A percentile compares a stretch with the other conserved stretches of the same genome.
Evolutionary conservation across 164 flowering plant genomes (phyloP).

Genomic region (Nymphaea thermarum): DNA sequence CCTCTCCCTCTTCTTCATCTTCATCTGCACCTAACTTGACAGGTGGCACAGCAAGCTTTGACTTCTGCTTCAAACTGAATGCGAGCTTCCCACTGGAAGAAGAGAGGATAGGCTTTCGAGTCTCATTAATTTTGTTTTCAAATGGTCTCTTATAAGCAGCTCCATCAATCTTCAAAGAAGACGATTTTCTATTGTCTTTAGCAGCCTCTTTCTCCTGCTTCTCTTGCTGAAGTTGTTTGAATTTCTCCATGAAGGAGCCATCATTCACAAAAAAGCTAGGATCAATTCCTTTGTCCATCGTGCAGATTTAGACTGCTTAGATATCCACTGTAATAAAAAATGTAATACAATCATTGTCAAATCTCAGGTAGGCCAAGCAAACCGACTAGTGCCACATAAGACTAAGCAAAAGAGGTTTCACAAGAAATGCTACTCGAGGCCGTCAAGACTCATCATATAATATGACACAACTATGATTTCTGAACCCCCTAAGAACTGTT

Average conservation of each 20-base stretch:
- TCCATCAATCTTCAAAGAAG: slow-evolving; percentile 22
- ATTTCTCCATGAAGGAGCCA: slow-evolving; percentile 94
- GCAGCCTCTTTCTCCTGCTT: slow-evolving; percentile 26
- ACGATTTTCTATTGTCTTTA: slow-evolving; percentile 13
- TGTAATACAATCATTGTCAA: not conserved
- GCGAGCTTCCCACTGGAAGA: slow-evolving; percentile 77
- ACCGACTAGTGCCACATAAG: too few relatives aligned
- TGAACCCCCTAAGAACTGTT: too few relatives aligned
- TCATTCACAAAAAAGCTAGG: slow-evolving; percentile 75
- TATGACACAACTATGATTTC: too few relatives aligned
- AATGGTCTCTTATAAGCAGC: slow-evolving; percentile 16
- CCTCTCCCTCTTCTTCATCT: slow-evolving; percentile 49
- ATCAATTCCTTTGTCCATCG: slow-evolving; percentile 52
- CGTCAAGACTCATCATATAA: too few relatives aligned
- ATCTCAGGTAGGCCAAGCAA: not conserved
- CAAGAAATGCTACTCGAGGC: too few relatives aligned
- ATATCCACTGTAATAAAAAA: not conserved
- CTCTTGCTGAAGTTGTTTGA: slow-evolving; percentile 73
- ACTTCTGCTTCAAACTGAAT: slow-evolving; percentile 94
- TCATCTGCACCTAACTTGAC: slow-evolving; percentile 78
- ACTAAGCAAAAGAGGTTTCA: not conserved
- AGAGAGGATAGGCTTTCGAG: slow-evolving; percentile 21
- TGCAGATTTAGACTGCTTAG: not conserved
- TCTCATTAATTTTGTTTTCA: slow-evolving; percentile 23
- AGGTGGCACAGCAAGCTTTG: slow-evolving; percentile 67